These are phyloP conservation scores for Magnaporthiopsis poae DNA, from an alignment of 2,329 filamentous ascomycete species.

Conservation along the genomic window DNA sequence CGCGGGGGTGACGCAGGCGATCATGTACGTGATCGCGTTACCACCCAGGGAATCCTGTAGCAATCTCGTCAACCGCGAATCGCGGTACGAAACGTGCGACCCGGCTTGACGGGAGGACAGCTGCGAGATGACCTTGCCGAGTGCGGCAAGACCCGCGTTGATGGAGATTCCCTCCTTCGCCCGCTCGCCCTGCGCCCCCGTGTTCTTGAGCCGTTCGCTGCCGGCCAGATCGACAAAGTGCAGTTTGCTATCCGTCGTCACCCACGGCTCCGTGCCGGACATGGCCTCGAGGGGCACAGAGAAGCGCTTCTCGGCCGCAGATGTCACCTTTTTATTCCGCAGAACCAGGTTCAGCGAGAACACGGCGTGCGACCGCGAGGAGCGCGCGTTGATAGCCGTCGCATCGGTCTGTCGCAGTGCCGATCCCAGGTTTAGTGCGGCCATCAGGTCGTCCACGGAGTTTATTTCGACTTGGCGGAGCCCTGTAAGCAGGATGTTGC, in stretches of 20 bases:
- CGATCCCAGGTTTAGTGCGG: conserved; percentile 83
- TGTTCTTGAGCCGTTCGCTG: conserved; percentile 94
- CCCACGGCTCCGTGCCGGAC: conserved; percentile 55
- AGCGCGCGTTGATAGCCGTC: conserved; percentile 94
- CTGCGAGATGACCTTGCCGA: conserved; percentile 97
- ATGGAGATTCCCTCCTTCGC: conserved; percentile 96
- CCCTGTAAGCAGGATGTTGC: conserved; percentile 86
- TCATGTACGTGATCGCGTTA: conserved; percentile 98
- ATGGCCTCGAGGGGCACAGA: conserved; percentile 79
- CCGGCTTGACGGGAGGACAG: conserved; percentile 80
- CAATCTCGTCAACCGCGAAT: conserved; percentile 90
- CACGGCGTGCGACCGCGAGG: conserved; percentile 91
- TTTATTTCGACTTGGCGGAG: conserved; percentile 80
- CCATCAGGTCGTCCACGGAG: conserved; percentile 82
- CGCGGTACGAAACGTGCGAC: conserved; percentile 90
- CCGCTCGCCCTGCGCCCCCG: conserved; percentile 84
- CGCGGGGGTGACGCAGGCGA: conserved; percentile 91
- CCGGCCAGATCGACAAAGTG: conserved; percentile 97
- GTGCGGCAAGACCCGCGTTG: conserved; percentile 85
- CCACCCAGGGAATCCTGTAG: conserved; percentile 94
- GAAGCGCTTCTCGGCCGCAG: conserved; percentile 67
- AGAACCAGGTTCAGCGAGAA: conserved; percentile 92
- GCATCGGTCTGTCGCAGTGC: conserved; percentile 92
- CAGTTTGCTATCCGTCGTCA: conserved; percentile 94
- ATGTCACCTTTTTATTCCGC: conserved; percentile 52